phyloP scores from a whole-genome alignment of 2,329 filamentous ascomycete species.

The Diplocarpon rosae region DNA sequence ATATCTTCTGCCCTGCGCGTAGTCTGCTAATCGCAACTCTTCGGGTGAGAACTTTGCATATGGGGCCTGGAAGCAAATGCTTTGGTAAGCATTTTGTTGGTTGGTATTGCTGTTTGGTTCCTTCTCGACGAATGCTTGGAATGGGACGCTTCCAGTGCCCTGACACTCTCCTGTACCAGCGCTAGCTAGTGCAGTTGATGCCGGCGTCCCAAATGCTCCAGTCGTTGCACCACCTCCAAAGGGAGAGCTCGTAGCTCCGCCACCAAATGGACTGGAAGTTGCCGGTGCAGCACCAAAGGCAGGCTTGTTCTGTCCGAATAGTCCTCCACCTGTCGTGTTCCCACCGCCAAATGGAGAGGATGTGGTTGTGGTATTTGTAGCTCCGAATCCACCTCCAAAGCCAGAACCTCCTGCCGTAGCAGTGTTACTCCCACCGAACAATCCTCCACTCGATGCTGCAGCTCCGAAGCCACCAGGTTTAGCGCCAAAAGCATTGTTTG shows the following conservation, averaged over 20 bases:
- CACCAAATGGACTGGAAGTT: slow-evolving; percentile 22
- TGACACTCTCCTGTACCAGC: slow-evolving; percentile 44
- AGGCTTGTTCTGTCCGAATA: slow-evolving; percentile 23
- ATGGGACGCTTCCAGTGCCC: slow-evolving; percentile 60
- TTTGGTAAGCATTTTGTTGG: slow-evolving; percentile 60
- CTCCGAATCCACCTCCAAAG: slow-evolving; percentile 35
- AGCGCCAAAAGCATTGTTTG: slow-evolving; percentile 24
- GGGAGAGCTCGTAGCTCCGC: slow-evolving; percentile 22
- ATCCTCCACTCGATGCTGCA: slow-evolving; percentile 32
- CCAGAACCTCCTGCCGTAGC: slow-evolving; percentile 26
- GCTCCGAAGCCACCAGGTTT: slow-evolving; percentile 38
- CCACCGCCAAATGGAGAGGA: slow-evolving; percentile 20
- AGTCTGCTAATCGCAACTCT: slow-evolving; percentile 74
- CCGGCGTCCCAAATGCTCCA: slow-evolving; percentile 31
- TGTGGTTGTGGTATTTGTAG: slow-evolving; percentile 23
- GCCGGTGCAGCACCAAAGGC: slow-evolving; percentile 26
- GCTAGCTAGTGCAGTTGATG: slow-evolving; percentile 35
- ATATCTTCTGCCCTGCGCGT: slow-evolving; percentile 72
- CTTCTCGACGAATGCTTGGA: slow-evolving; percentile 62
- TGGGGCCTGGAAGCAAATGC: slow-evolving; percentile 64
- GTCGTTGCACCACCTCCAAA: slow-evolving; percentile 26
- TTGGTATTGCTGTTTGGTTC: slow-evolving; percentile 47
- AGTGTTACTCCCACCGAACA: slow-evolving; percentile 39
- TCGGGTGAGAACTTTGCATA: slow-evolving; percentile 90
- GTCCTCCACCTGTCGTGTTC: slow-evolving; percentile 17